A percentile compares a stretch with the other conserved stretches of the same genome.
Conservation (phyloP, 1,139 yeast species). For the Pichia sp. region DNA sequence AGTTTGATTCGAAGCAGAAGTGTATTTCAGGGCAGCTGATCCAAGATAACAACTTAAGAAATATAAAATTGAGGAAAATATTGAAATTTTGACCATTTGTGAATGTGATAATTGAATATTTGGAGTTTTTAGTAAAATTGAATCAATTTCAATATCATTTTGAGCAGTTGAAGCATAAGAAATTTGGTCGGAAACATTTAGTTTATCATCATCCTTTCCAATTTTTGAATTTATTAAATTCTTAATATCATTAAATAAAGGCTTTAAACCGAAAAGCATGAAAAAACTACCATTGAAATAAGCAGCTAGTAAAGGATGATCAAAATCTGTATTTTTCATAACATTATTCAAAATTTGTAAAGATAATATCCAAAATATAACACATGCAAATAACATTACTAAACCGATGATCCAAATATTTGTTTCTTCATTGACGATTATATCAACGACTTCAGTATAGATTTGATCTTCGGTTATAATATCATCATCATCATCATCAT, state of each 20-base stretch:
- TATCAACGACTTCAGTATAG: slow-evolving; percentile 35
- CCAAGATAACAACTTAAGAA: slow-evolving; percentile 36
- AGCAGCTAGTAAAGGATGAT: slow-evolving; percentile 44
- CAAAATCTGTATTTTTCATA: slow-evolving; percentile 42
- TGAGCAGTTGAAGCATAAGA: background rate
- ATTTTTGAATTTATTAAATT: background rate
- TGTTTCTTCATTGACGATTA: slow-evolving; percentile 42
- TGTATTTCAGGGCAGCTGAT: slow-evolving; percentile 39
- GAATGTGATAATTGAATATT: slow-evolving; percentile 26
- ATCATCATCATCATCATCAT: background rate
- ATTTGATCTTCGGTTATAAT: slow-evolving; percentile 19
- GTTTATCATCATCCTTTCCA: background rate
- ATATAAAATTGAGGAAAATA: slow-evolving; percentile 39
- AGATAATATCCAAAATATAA: slow-evolving; percentile 44
- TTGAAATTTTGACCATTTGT: slow-evolving; percentile 36
- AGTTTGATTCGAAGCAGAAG: slow-evolving; percentile 50
- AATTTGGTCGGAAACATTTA: background rate
- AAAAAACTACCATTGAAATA: slow-evolving; percentile 44
- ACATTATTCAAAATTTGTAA: slow-evolving; percentile 44
- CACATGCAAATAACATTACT: slow-evolving; percentile 35
- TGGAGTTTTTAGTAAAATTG: slow-evolving; percentile 19
- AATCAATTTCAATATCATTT: slow-evolving; percentile 9
- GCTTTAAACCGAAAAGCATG: slow-evolving; percentile 32
- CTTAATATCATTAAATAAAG: background rate
- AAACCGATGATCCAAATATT: slow-evolving; percentile 40